These are phyloP conservation scores for Nymphaea colorata DNA, from an alignment of 164 flowering plant genomes.

Conservation along the genomic window DNA sequence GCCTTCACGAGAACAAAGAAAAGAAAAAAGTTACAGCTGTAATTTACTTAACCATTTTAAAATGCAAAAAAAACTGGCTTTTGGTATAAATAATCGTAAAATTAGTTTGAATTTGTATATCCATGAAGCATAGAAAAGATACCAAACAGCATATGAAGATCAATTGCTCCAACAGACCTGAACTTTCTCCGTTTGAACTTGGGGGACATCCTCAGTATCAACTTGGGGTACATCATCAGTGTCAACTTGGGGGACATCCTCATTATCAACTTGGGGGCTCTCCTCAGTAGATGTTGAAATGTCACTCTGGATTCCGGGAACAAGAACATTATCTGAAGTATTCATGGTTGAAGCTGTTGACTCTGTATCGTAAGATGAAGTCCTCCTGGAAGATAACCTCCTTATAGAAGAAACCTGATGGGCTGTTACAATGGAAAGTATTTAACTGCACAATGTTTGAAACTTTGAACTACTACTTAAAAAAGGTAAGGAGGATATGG, in stretches of 20 bases:
- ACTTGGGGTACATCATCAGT: slow-evolving; percentile 19
- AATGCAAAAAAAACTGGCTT: no score
- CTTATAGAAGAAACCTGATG: slow-evolving; percentile 30
- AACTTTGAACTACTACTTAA: not conserved
- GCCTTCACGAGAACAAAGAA: no score
- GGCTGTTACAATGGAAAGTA: not conserved
- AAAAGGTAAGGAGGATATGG: no score
- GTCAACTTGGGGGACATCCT: slow-evolving; percentile 21
- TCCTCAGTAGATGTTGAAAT: slow-evolving; percentile 37
- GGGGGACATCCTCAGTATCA: not conserved
- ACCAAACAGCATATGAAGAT: not conserved
- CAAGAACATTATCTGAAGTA: slow-evolving; percentile 60
- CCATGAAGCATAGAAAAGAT: no score
- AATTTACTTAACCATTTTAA: no score
- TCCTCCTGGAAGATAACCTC: slow-evolving; percentile 45
- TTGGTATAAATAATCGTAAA: no score
- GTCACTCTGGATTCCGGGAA: slow-evolving; percentile 55
- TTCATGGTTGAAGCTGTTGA: slow-evolving; percentile 36
- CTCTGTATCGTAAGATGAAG: slow-evolving; percentile 42
- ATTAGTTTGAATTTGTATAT: no score
- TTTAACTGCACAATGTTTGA: not conserved
- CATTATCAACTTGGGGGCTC: slow-evolving; percentile 20
- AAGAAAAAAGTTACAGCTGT: no score
- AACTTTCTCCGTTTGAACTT: not conserved
- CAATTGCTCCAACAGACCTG: not conserved